These are phyloP conservation scores for Fusarium falciforme DNA, from an alignment of 2,329 filamentous ascomycete species.

Conservation along the genomic window DNA sequence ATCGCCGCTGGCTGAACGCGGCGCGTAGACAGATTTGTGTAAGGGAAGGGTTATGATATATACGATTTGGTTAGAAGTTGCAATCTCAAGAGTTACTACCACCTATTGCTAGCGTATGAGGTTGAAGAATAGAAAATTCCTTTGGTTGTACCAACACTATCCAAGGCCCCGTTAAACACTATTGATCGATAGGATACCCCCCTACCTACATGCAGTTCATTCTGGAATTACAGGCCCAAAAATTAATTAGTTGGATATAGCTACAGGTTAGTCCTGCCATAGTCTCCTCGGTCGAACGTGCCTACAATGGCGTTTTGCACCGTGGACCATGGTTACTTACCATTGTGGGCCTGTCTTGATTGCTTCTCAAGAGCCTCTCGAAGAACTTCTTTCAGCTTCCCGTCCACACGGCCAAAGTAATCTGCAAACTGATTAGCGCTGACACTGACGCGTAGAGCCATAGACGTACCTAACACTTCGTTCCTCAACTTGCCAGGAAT, in stretches of 20 bases:
- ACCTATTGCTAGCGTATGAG: not conserved
- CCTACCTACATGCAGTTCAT: not conserved
- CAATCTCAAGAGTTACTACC: not conserved
- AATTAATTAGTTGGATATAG: not conserved
- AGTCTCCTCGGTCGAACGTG: not conserved
- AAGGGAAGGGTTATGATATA: not conserved
- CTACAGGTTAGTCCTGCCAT: not conserved
- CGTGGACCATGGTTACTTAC: not conserved
- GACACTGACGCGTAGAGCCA: too few relatives aligned
- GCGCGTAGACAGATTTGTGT: not conserved
- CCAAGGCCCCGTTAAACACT: not conserved
- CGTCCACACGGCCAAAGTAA: constrained; percentile 12
- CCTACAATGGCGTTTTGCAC: not conserved
- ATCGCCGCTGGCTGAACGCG: constrained; percentile 3
- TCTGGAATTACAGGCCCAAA: not conserved
- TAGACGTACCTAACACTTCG: constrained; percentile 14
- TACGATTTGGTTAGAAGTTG: not conserved
- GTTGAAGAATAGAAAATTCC: not conserved
- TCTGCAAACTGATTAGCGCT: not conserved
- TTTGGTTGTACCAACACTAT: not conserved
- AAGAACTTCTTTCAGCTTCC: not conserved
- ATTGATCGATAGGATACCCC: not conserved
- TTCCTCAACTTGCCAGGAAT: constrained; percentile 25
- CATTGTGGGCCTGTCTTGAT: not conserved
- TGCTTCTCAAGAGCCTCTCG: not conserved